Base-by-base conservation (phyloP, 306 rosid species). In the Vachellia pachyceras region DNA sequence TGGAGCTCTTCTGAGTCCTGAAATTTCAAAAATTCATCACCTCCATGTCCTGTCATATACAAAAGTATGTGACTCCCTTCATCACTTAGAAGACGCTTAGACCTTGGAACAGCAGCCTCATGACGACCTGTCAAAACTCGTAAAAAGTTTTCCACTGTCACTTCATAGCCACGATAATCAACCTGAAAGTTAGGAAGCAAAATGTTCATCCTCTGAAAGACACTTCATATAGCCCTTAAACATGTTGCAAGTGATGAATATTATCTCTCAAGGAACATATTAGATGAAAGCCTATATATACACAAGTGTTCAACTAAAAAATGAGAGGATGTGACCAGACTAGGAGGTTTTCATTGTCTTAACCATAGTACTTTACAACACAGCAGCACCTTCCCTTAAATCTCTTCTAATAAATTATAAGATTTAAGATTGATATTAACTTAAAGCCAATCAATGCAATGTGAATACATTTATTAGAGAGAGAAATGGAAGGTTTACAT, bases 1-100 rank as follows among this genome's bases (percentile, higher is more conserved):
- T 95, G 99, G 80, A 95, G 99, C 90, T 95, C 99, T 85, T 95
- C 99, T 0, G 95, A 87, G 85, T 95, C 99, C 80, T 95, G 99
- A 84, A 95, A 95, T 85, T 95, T 95, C 88, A 95, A 85, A 89
- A 95, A 95, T 68, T 93, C 98, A 86, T 93, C 98, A 77, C 99
- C 99, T 18, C 99, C 99, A 72, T 95, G 99, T 69, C 99, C 99
- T 0, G 99, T 95, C 99, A 95, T 95, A 77, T 95, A 95, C 69
- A 95, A 82, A 73, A 93, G 93, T 81, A 95, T 90, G 87, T 95
- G 99, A 85, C 99, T 95, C 84, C 99, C 99, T 88, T 95, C 98
- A 86, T 95, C 98, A 85, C 99, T 95, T 68, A 95, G 86, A 57
- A 93, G 91, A 64, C 97, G 98, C 85, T 95, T 93, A 40, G 99